Percentiles rank a stretch among this genome's conserved stretches.
Conservation (phyloP, 345 rosid genomes). For the Eutrema heterophyllum region DNA sequence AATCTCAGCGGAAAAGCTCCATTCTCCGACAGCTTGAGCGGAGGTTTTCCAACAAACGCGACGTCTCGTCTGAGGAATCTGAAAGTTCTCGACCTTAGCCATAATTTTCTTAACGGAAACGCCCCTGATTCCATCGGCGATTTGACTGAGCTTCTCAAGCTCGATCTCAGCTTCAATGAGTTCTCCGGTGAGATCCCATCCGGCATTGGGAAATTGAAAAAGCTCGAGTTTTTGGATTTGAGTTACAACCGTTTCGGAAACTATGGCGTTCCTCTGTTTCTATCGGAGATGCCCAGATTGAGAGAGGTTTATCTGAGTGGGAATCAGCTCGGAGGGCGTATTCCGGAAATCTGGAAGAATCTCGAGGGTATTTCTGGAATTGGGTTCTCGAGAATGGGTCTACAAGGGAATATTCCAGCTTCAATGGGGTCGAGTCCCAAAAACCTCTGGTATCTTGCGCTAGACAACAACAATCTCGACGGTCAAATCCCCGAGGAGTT, state of each 20-base stretch:
- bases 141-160: constrained; percentile 47
- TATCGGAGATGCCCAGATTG: constrained; percentile 38
- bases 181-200: constrained; percentile 48
- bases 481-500: constrained; percentile 52
- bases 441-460: constrained; percentile 43
- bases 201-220: constrained; percentile 36
- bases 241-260: constrained; percentile 54
- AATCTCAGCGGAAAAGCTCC: constrained; percentile 54
- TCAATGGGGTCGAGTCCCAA: constrained; percentile 45
- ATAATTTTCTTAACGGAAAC: constrained; percentile 41
- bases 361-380: constrained; percentile 47
- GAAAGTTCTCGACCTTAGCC: constrained; percentile 50
- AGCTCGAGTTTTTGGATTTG: constrained; percentile 50
- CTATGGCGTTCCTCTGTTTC: constrained; percentile 48
- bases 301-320: constrained; percentile 58
- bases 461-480: constrained; percentile 56
- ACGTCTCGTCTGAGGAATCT: constrained; percentile 37
- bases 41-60: constrained; percentile 29
- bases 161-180: constrained; percentile 49
- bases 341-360: constrained; percentile 58
- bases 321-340: constrained; percentile 50
- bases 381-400: constrained; percentile 51
- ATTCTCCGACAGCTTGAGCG: constrained; percentile 47
- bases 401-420: constrained; percentile 49
- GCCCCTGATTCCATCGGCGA: constrained; percentile 43